A percentile compares a stretch with the other conserved stretches of the same genome.
Evolutionary conservation across 2,329 filamentous ascomycete species (phyloP).

Genomic region (Ploettnerulaceae sp.): DNA sequence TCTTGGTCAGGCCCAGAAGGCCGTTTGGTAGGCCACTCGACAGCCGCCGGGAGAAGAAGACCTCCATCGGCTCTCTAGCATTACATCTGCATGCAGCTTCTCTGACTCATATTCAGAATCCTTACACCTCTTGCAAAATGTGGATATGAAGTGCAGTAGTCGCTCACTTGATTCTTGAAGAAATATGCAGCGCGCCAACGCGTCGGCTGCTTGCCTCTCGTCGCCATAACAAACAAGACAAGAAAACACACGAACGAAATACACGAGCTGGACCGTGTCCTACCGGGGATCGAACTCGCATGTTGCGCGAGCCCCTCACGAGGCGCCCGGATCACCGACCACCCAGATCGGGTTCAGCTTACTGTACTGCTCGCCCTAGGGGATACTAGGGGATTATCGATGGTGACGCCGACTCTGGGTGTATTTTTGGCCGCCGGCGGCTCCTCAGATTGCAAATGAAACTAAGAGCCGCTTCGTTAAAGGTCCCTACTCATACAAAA

Average conservation of each 20-base stretch:
- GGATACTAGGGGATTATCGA: conserved; percentile 1
- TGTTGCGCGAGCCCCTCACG: conserved; percentile 18
- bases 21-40: conserved; percentile 33
- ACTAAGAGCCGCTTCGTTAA: conserved; percentile 20
- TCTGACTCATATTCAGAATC: conserved; percentile 33
- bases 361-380: not conserved
- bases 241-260: conserved; percentile 1
- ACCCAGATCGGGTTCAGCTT: conserved; percentile 3
- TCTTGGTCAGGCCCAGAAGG: conserved; percentile 33
- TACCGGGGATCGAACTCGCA: not conserved
- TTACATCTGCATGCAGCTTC: conserved; percentile 26
- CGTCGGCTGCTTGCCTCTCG: conserved; percentile 9
- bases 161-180: not conserved
- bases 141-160: conserved; percentile 14
- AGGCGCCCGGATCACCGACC: conserved; percentile 26
- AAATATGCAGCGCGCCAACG: conserved; percentile 15
- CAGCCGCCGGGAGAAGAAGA: conserved; percentile 24
- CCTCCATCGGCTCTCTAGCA: conserved; percentile 19
- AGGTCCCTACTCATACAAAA: conserved; percentile 5
- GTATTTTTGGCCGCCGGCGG: conserved; percentile 22
- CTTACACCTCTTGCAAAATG: conserved; percentile 10
- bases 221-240: conserved; percentile 8
- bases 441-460: conserved; percentile 20
- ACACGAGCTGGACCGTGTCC: conserved; percentile 4
- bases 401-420: conserved; percentile 8